Evolutionary conservation across 768 basidiomycete species (phyloP), one percentile per base, ranked within the genome.

Genomic region (Flagelloscypha sp.): DNA sequence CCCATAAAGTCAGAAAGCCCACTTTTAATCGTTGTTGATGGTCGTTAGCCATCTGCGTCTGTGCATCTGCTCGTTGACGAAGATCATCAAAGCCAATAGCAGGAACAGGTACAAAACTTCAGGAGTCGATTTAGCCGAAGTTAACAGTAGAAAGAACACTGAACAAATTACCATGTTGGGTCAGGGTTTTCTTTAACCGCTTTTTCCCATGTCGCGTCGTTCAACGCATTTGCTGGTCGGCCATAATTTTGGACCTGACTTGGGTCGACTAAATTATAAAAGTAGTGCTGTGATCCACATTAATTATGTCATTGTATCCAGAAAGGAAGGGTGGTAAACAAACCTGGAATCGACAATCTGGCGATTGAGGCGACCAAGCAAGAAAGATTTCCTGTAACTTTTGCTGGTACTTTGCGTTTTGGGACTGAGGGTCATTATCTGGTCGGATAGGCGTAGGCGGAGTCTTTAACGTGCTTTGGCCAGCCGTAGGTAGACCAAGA

Each of bases 251-350:
- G 64, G 3, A 83, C 74, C 45, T 79, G 67, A 5, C 61, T 62
- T 0, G 84, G 83, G 46, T 83, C 76, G 4, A 89, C 84, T 10
- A 85, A 61, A 47, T 89, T 90, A 54, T 92, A 90, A 46, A 92
- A 92, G 43, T 74, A 76, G 44, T 85, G 73, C 86, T 89, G 36
- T 24, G 10, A 38, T 2, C 19, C 8, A 30, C 34, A 17, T 6
- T 22, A 24, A 34, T 25, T 5, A 29, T 7, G 21, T 21, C 9
- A 44, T 19, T 30, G 6, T 36, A 17, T 19, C 27, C 5, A 19
- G 11, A 11, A 20, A 21, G 1, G 6, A 12, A 33, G 6, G 10
- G 16, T 10, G 12, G 25, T 11, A 35, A 23, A 52, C 68, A 30
- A 41, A 87, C 86, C 62, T 89, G 87, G 56, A 92, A 92, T 30